A percentile compares a stretch with the other conserved stretches of the same genome.
These are phyloP conservation scores for Lupinus albus DNA, from an alignment of 306 rosid species.

Conservation along the genomic window DNA sequence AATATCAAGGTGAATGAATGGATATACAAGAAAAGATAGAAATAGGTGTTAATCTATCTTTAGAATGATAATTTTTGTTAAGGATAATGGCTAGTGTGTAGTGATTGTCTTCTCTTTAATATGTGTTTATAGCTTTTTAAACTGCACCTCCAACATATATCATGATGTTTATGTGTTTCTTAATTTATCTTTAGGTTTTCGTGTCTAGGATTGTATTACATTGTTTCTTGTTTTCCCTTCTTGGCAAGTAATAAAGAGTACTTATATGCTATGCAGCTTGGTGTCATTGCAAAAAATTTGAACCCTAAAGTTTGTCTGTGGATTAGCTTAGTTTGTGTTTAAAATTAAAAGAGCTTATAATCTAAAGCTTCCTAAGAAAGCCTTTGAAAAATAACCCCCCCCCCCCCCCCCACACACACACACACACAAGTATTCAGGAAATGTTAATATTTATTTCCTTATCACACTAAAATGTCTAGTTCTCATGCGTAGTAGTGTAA, in stretches of 20 bases:
- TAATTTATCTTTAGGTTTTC: constrained; percentile 28
- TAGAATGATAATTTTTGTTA: constrained; percentile 13
- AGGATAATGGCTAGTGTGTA: background rate
- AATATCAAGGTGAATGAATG: constrained; percentile 1
- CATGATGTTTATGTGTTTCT: constrained; percentile 20
- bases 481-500: constrained; percentile 2
- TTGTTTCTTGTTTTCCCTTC: background rate
- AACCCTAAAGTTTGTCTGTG: constrained; percentile 7
- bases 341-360: background rate
- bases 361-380: background rate
- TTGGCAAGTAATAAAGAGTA: constrained; percentile 5
- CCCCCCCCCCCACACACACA: too few relatives aligned
- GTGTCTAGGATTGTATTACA: constrained; percentile 7
- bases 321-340: too few relatives aligned
- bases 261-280: constrained; percentile 1
- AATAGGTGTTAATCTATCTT: background rate
- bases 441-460: constrained; percentile 11
- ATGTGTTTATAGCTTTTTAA: too few relatives aligned
- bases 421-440: too few relatives aligned
- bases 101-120: too few relatives aligned
- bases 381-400: too few relatives aligned
- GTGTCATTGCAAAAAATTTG: constrained; percentile 23
- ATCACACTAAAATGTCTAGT: background rate
- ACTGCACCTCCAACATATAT: constrained; percentile 14
- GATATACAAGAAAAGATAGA: background rate